These are phyloP conservation scores for Perilla frutescens DNA, from an alignment of 257 asterid genomes.

Conservation along the genomic window DNA sequence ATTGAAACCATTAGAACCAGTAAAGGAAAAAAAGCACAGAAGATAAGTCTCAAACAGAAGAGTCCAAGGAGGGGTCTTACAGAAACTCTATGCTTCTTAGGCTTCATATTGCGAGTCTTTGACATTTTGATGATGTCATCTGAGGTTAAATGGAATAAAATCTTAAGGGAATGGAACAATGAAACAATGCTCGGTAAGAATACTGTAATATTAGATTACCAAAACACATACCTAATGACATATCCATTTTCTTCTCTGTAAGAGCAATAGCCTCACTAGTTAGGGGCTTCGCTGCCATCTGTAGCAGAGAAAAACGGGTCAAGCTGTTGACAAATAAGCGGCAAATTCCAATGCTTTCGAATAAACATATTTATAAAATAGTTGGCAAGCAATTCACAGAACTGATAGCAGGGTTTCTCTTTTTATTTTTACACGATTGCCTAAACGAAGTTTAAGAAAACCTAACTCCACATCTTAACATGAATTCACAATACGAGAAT, in stretches of 20 bases:
- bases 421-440: neutral
- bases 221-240: slow-evolving; percentile 69
- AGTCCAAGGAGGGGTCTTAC: slow-evolving; percentile 45
- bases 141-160: slow-evolving; percentile 39
- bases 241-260: slow-evolving; percentile 91
- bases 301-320: slow-evolving; percentile 21
- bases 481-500: neutral
- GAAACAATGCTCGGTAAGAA: neutral
- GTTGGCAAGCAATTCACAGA: neutral
- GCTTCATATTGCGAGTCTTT: slow-evolving; percentile 48
- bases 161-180: neutral
- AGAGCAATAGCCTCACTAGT: slow-evolving; percentile 73
- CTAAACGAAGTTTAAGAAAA: neutral
- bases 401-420: neutral
- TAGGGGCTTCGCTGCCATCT: slow-evolving; percentile 76
- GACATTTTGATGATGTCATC: slow-evolving; percentile 92
- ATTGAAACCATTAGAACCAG: slow-evolving; percentile 14
- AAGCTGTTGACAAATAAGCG: neutral
- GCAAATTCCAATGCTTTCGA: neutral
- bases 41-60: slow-evolving; percentile 10
- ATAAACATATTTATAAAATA: neutral
- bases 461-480: neutral
- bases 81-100: slow-evolving; percentile 63
- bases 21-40: neutral
- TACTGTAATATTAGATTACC: neutral